phyloP scores from a whole-genome alignment of 2,329 filamentous ascomycete genomes.

The Neonectria magnoliae region DNA sequence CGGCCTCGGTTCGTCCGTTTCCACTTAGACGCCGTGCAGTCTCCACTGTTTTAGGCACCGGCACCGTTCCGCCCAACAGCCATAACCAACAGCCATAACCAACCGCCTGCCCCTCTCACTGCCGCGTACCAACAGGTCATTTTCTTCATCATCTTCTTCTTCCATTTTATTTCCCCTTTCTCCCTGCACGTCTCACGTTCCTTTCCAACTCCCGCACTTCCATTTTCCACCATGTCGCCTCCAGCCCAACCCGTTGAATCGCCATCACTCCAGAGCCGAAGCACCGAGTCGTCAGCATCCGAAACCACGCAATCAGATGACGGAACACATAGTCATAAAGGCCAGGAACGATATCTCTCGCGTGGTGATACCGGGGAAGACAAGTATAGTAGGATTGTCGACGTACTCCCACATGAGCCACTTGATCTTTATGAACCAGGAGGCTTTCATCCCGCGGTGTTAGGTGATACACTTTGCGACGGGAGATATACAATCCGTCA shows the following conservation, averaged over 20 bases:
- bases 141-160: background rate
- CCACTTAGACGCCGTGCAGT: too few species aligned
- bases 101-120: too few species aligned
- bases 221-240: background rate
- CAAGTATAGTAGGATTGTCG: background rate
- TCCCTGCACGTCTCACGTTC: too few species aligned
- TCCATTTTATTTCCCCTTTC: background rate
- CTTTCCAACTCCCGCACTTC: too few species aligned
- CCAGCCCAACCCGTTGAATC: background rate
- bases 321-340: background rate
- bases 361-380: background rate
- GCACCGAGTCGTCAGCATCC: background rate
- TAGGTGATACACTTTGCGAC: constrained; percentile 15
- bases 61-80: too few species aligned
- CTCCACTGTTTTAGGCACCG: too few species aligned
- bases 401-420: background rate
- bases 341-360: background rate
- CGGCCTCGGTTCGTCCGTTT: too few species aligned
- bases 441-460: constrained; percentile 17
- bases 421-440: background rate
- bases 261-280: background rate
- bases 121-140: too few species aligned
- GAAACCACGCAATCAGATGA: background rate
- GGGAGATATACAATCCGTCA: constrained; percentile 16
- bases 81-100: too few species aligned